Base-by-base conservation (phyloP, 345 rosid genomes). In the Euphorbia lathyris region DNA sequence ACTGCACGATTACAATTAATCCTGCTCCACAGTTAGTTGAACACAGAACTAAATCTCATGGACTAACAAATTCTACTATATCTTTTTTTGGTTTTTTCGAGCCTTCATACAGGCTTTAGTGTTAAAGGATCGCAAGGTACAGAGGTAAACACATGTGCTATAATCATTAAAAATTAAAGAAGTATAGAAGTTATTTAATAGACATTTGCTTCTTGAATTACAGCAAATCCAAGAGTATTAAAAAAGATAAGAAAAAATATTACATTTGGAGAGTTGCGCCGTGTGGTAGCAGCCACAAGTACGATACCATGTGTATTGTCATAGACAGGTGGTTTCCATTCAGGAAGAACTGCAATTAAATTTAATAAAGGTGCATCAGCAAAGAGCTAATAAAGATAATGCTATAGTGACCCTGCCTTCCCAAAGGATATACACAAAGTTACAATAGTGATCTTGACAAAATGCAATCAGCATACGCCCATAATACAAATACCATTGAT, bases 251-350 rank as follows among this genome's bases (percentile, higher is more conserved):
- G 23, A 52, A 51, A 29, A 72, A 43, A 65, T 66, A 82, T 77
- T 85, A 90, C 97, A 32, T 87, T 87, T 61, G 98, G 98, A 5
- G 96, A 93, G 81, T 93, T 93, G 57, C 96, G 94, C 63, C 98
- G 86, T 45, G 98, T 93, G n/a, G 96, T 86, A 78, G 98, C 97
- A 58, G 97, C 84, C 70, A 89, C 97, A 60, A 93, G 80, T 56
- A 77, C 82, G 64, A 93, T 84, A 47, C 98, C 98, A 36, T 84
- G 83, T 34, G 77, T 80, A 45, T 93, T 93, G 72, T 93, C 97
- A 81, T 93, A 93, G 6, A 93, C 94, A n/a, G 97, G 94, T 58
- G 96, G 96, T 79, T 93, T 93, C 98, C 97, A 90, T 69, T 93
- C 98, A 1, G 97, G 80, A 71, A 93, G 96, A 66, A 93, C 97